Evolutionary conservation across 306 rosid genomes (phyloP), one percentile per base, ranked within the genome.

Genomic region (Fragaria nilgerrensis): DNA sequence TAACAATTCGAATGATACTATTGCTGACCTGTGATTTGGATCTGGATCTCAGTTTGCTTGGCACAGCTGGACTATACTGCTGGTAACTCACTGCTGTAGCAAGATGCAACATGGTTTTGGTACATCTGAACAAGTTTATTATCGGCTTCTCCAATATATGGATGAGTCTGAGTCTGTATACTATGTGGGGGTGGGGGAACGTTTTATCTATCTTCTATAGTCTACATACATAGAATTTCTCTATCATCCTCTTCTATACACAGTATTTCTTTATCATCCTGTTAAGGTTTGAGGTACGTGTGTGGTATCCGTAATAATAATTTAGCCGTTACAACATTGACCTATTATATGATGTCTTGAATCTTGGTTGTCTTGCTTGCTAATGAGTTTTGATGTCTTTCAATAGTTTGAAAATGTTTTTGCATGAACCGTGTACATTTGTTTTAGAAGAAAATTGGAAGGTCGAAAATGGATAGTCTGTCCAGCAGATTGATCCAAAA

Each of bases 11-110:
- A 68, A 20, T 3, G 84, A 80, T 15, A 70, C 44, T 56, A 75
- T 77, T 9, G 20, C 76, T 5, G 86, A 80, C 76, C 16, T 82
- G 20, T 63, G 76, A 62, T 84, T 84, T 48, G 66, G 81, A 52
- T 84, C 86, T 48, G 66, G 79, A 61, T 87, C 86, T 36, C 85
- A 88, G 0, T 78, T 80, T 32, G 77, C 85, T 22, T 87, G 68
- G 78, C 83, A 17, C 36, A 88, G 1, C 66, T 25, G 0, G 88
- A 84, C 44, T 87, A 82, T 70, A 66, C 29, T 11, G 29, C 73
- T 14, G n/a, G 56, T 52, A 86, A 80, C 53, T 68, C 85, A 12
- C 70, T 72, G 72, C 82, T 75, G 9, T 82, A 87, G 82, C 88
- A 80, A 82, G 88, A 85, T 25, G 76, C 67, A 68, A 41, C 71